These are phyloP conservation scores for Verticillium klebahnii DNA, from an alignment of 2,329 filamentous ascomycete species.

Conservation along the genomic window DNA sequence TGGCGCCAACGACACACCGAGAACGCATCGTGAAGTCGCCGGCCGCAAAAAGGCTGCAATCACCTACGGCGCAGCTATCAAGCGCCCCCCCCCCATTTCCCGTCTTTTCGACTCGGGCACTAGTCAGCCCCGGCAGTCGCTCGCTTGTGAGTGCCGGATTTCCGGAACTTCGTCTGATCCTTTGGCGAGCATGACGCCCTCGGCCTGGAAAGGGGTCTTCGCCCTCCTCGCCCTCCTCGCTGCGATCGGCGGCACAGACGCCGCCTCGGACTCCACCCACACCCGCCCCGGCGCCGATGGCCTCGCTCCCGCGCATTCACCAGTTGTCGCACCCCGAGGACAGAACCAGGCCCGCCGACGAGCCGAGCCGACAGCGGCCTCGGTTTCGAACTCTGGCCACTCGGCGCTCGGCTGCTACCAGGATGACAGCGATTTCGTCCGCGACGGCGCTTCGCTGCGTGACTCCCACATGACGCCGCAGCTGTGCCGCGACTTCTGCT, in stretches of 20 bases:
- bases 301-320: background rate
- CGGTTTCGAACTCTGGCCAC: background rate
- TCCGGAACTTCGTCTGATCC: background rate
- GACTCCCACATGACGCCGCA: slow-evolving; percentile 9
- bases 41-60: too few species aligned
- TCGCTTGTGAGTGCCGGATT: too few species aligned
- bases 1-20: too few species aligned
- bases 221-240: background rate
- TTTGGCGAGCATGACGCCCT: background rate
- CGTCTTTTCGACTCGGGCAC: too few species aligned
- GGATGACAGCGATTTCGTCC: slow-evolving; percentile 6
- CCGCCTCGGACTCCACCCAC: background rate
- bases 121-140: too few species aligned
- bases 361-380: background rate
- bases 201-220: background rate
- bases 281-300: background rate
- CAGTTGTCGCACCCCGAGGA: background rate
- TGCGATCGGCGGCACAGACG: background rate
- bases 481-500: slow-evolving; percentile 7
- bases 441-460: background rate
- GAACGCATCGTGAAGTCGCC: too few species aligned
- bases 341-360: background rate
- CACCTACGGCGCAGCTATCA: too few species aligned
- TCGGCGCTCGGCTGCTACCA: slow-evolving; percentile 8
- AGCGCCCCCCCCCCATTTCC: too few species aligned